Evolutionary conservation across 1,139 yeast genomes (phyloP).

Genomic region (Candida tetrigidarum): DNA sequence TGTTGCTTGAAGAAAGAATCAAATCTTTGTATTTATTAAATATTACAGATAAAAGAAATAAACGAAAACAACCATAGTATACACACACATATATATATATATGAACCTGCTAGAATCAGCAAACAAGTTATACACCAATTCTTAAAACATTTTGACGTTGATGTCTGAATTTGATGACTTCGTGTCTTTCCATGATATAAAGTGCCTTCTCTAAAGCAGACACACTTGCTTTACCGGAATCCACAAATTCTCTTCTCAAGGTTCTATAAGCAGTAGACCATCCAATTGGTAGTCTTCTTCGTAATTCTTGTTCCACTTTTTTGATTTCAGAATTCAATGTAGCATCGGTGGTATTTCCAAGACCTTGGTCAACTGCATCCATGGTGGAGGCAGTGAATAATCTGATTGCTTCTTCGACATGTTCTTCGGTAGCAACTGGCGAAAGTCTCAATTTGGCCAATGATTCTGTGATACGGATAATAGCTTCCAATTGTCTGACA

Average conservation of each 20-base stretch:
- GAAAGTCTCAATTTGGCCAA: slow-evolving; percentile 84
- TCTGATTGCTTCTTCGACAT: slow-evolving; percentile 95
- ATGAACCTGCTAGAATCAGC: too few relatives aligned
- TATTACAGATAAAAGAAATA: slow-evolving; percentile 4
- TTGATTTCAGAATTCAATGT: slow-evolving; percentile 71
- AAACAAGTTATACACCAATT: slow-evolving; percentile 62
- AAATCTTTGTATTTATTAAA: slow-evolving; percentile 1
- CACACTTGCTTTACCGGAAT: slow-evolving; percentile 64
- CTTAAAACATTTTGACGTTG: slow-evolving; percentile 88
- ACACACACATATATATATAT: too few relatives aligned
- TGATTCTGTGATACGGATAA: slow-evolving; percentile 93
- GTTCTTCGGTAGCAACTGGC: slow-evolving; percentile 85
- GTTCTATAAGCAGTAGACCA: slow-evolving; percentile 94
- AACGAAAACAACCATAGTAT: slow-evolving; percentile 1
- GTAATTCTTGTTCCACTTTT: slow-evolving; percentile 80
- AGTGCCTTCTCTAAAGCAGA: slow-evolving; percentile 86
- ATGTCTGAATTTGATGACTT: slow-evolving; percentile 82
- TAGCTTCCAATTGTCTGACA: slow-evolving; percentile 96
- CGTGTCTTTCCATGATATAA: slow-evolving; percentile 82
- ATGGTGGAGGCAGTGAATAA: slow-evolving; percentile 95
- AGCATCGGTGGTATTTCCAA: slow-evolving; percentile 51
- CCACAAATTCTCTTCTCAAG: slow-evolving; percentile 82
- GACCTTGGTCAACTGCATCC: slow-evolving; percentile 95
- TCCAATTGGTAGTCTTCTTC: slow-evolving; percentile 93
- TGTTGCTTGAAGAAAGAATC: background rate